A percentile compares a stretch with the other conserved stretches of the same genome.
phyloP scores from a whole-genome alignment of 495 filamentous ascomycete species.

The Lophiotrema nucula region DNA sequence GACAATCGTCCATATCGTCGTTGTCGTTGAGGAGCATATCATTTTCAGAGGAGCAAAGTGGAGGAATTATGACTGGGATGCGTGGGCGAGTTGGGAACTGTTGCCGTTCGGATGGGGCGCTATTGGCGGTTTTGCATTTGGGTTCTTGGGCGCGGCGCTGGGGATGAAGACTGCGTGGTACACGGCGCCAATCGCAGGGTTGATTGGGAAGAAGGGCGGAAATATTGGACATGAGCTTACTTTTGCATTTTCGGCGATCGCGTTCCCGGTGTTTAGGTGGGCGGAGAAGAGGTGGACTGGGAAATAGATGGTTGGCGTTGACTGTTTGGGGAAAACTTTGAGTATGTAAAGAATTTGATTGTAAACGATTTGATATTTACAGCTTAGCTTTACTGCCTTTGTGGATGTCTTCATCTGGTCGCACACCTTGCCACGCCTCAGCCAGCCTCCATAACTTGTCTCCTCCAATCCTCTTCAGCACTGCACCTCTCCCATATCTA shows the following conservation, averaged over 20 bases:
- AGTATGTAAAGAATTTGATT: too few relatives aligned
- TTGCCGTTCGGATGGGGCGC: conserved; percentile 28
- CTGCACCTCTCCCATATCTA: conserved; percentile 9
- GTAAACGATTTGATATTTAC: too few relatives aligned
- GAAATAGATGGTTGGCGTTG: too few relatives aligned
- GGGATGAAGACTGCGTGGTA: conserved; percentile 30
- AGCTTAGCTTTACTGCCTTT: too few relatives aligned
- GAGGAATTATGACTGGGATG: conserved; percentile 23
- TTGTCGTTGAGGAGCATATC: conserved; percentile 25
- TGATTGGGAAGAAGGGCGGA: conserved; percentile 27
- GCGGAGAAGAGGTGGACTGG: conserved; percentile 26
- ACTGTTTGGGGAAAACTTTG: too few relatives aligned
- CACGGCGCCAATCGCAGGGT: conserved; percentile 14
- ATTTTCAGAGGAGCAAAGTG: conserved; percentile 17
- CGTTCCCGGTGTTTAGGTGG: conserved; percentile 26
- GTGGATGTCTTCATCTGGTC: conserved; percentile 17
- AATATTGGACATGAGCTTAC: conserved; percentile 33
- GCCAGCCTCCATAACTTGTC: conserved; percentile 17
- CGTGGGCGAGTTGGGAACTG: conserved; percentile 21
- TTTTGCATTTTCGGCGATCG: conserved; percentile 20
- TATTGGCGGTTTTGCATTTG: conserved; percentile 20
- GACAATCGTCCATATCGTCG: conserved; percentile 25
- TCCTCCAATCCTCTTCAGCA: conserved; percentile 14
- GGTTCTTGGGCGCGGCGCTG: conserved; percentile 22
- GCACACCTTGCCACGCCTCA: conserved; percentile 23